A percentile compares a stretch with the other conserved stretches of the same genome.
phyloP scores from a whole-genome alignment of 1,284 basidiomycete genomes.

The Melampsora abietis-canadensis region DNA sequence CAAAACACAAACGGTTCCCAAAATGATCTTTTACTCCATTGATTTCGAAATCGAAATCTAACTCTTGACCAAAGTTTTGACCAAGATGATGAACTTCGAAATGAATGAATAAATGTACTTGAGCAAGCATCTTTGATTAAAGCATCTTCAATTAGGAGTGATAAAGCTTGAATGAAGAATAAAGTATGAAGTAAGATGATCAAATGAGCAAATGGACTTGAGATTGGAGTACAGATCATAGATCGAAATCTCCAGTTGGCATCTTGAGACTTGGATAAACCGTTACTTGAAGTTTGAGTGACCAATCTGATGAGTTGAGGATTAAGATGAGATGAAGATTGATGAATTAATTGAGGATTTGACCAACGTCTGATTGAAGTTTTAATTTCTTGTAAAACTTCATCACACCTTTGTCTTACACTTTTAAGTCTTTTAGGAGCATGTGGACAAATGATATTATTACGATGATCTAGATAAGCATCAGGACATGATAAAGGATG shows the following conservation, averaged over 20 bases:
- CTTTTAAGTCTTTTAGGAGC: constrained; percentile 37
- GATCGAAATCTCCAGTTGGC: background rate
- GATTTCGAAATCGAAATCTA: constrained; percentile 22
- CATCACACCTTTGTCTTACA: constrained; percentile 21
- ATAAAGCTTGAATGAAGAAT: constrained; percentile 30
- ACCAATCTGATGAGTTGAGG: background rate
- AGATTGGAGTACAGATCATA: constrained; percentile 18
- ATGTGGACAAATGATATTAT: constrained; percentile 41
- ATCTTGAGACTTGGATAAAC: background rate
- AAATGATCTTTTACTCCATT: constrained; percentile 35
- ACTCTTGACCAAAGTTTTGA: constrained; percentile 30
- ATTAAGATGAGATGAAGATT: constrained; percentile 2
- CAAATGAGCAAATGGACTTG: constrained; percentile 34
- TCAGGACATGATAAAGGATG: constrained; percentile 26
- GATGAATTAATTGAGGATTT: constrained; percentile 4
- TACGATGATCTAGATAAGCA: constrained; percentile 33
- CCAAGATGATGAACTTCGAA: constrained; percentile 27
- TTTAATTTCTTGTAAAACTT: constrained; percentile 31
- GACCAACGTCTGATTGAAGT: constrained; percentile 3
- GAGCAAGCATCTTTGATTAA: constrained; percentile 39
- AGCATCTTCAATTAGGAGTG: constrained; percentile 36
- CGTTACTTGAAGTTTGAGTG: background rate
- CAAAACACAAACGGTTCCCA: constrained; percentile 32
- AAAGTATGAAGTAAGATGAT: constrained; percentile 35
- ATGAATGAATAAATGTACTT: background rate